Evolutionary conservation across 2,329 filamentous ascomycete genomes (phyloP).

Genomic region (Ophiostoma ulmi): DNA sequence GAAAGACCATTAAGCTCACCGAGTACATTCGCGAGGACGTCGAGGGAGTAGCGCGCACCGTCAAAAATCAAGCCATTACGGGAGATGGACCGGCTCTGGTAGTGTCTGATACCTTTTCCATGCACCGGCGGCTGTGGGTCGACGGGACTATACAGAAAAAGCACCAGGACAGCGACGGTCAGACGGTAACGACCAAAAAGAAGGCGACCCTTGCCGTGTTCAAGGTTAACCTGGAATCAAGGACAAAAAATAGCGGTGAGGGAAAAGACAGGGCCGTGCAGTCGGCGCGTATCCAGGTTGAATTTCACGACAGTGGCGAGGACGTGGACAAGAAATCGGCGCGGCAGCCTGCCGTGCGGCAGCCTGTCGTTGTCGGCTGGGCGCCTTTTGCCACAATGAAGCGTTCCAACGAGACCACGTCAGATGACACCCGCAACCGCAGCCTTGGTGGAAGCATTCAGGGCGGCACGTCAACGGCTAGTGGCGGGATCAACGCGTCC

Average conservation of each 20-base stretch:
- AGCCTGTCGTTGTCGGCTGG: conserved; percentile 20
- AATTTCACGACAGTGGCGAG: conserved; percentile 16
- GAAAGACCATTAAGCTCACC: too few relatives aligned
- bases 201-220: too few relatives aligned
- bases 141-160: conserved; percentile 11
- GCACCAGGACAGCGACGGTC: background rate
- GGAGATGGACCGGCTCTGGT: conserved; percentile 11
- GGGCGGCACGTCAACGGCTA: too few relatives aligned
- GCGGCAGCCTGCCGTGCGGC: conserved; percentile 1
- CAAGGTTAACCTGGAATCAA: background rate
- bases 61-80: background rate
- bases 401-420: conserved; percentile 16
- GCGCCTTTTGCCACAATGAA: conserved; percentile 20
- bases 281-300: conserved; percentile 19
- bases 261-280: conserved; percentile 14
- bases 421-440: conserved; percentile 1
- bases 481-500: background rate
- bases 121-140: conserved; percentile 22
- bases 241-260: conserved; percentile 17
- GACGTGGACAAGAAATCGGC: background rate
- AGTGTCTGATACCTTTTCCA: conserved; percentile 16
- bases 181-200: too few relatives aligned
- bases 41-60: too few relatives aligned
- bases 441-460: background rate
- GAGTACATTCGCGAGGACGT: too few relatives aligned